Conservation (phyloP, 805 yeast genomes). For the Saccharomycopsis fermentans region DNA sequence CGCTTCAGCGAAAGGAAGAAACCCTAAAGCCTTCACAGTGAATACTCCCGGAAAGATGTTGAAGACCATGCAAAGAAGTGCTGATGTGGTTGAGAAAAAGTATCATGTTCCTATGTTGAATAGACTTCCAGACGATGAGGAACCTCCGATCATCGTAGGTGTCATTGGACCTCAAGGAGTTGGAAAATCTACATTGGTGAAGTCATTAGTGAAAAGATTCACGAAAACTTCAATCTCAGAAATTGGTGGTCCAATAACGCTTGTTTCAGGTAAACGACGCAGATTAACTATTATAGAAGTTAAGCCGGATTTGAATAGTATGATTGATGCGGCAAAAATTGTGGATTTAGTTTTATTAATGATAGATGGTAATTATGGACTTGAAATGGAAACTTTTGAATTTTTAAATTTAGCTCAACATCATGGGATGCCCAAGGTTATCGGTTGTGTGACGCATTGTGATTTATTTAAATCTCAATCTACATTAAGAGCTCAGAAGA, state of each 20-base stretch:
- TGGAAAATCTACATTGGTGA: conserved; percentile 88
- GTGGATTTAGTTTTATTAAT: conserved; percentile 84
- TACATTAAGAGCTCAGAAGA: conserved; percentile 84
- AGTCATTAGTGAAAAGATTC: conserved; percentile 77
- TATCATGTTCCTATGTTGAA: conserved; percentile 97
- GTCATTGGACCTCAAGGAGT: conserved; percentile 99
- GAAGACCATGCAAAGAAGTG: conserved; percentile 71
- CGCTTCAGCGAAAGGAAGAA: conserved; percentile 50
- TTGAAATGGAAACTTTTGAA: conserved; percentile 99
- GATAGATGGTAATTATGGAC: conserved; percentile 95
- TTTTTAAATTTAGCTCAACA: conserved; percentile 92
- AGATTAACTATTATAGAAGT: conserved; percentile 90
- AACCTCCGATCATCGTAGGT: conserved; percentile 93
- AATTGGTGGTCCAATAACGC: conserved; percentile 91
- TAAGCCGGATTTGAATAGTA: conserved; percentile 82
- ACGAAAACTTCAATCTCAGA: conserved; percentile 81
- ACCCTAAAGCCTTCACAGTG: conserved; percentile 78
- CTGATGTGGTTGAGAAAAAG: conserved; percentile 71
- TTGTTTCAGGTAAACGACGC: conserved; percentile 90
- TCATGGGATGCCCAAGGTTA: conserved; percentile 97
- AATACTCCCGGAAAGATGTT: conserved; percentile 80
- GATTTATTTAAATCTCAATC: conserved; percentile 87
- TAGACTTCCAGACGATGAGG: conserved; percentile 93
- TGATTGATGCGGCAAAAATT: conserved; percentile 92
- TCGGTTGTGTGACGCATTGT: conserved; percentile 92